Percentiles rank a stretch among this genome's conserved stretches.
Evolutionary conservation across 768 basidiomycete species (phyloP).

Genomic region (Pleurotus eryngii): DNA sequence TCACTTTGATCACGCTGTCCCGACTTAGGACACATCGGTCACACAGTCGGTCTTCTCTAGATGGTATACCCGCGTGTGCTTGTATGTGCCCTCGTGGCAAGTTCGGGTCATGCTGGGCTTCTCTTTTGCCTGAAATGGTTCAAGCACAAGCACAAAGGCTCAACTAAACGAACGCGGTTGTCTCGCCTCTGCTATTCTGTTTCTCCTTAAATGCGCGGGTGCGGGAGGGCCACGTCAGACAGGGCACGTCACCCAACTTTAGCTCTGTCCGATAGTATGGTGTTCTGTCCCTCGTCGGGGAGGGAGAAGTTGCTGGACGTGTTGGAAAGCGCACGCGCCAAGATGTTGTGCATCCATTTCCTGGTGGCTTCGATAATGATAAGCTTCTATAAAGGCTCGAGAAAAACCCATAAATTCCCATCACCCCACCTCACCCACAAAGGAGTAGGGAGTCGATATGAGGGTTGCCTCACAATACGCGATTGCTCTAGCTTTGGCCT

Average conservation of each 20-base stretch:
- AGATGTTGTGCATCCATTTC: neutral
- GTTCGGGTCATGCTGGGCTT: neutral
- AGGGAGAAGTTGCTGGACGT: neutral
- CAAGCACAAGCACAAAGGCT: no score
- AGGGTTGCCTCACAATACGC: neutral
- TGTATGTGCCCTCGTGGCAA: conserved; percentile 1
- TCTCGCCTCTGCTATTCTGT: neutral
- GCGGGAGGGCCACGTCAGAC: neutral
- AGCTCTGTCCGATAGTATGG: neutral
- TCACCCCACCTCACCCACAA: neutral
- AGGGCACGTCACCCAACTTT: neutral
- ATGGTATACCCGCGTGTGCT: neutral
- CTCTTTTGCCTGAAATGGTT: neutral
- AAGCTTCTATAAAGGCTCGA: neutral
- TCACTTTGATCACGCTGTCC: neutral
- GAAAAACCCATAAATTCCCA: no score
- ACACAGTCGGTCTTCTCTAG: conserved; percentile 2
- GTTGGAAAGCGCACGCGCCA: neutral
- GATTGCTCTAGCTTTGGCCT: conserved; percentile 14
- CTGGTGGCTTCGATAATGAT: neutral
- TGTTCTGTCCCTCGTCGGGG: neutral
- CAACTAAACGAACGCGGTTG: neutral
- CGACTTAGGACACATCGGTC: conserved; percentile 2
- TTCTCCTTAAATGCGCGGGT: neutral
- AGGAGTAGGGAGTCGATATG: neutral